phyloP scores from a whole-genome alignment of 331 rosid species.

The Arachis monticola region DNA sequence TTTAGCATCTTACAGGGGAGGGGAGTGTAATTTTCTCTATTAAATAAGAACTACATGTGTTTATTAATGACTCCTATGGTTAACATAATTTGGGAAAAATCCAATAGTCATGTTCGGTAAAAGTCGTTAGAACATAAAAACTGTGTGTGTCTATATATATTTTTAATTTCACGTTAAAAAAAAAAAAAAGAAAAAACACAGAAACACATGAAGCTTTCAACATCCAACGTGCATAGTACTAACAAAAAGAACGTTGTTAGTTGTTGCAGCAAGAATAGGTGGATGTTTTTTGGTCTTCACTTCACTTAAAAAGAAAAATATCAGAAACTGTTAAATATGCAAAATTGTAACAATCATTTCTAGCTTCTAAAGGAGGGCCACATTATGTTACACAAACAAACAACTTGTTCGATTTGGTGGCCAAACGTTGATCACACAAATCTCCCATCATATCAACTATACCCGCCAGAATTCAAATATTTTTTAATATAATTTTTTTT shows the following conservation, averaged over 20 bases:
- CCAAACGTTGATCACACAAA: slow-evolving; percentile 47
- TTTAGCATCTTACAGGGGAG: too few species aligned
- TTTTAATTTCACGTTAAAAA: too few species aligned
- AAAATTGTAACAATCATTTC: slow-evolving; percentile 28
- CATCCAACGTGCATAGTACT: neutral
- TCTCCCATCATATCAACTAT: slow-evolving; percentile 30
- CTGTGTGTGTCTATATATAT: neutral
- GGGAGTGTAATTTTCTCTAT: too few species aligned
- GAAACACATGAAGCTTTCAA: neutral
- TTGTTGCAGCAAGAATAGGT: neutral
- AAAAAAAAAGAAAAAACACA: neutral
- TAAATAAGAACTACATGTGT: too few species aligned
- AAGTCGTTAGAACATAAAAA: neutral
- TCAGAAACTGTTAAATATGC: slow-evolving; percentile 14
- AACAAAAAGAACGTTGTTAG: neutral
- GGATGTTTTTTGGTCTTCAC: slow-evolving; percentile 13
- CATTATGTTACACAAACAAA: slow-evolving; percentile 6
- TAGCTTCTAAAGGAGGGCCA: slow-evolving; percentile 36
- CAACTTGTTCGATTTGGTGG: slow-evolving; percentile 58
- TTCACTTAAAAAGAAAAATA: neutral
- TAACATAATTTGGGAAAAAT: slow-evolving; percentile 17
- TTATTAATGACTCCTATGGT: too few species aligned
- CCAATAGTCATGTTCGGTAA: neutral
- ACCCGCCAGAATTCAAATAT: slow-evolving; percentile 73
- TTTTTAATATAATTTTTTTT: too few species aligned